phyloP scores from a whole-genome alignment of 192 early-diverging fungal genomes.

The Coemansia sp. region DNA sequence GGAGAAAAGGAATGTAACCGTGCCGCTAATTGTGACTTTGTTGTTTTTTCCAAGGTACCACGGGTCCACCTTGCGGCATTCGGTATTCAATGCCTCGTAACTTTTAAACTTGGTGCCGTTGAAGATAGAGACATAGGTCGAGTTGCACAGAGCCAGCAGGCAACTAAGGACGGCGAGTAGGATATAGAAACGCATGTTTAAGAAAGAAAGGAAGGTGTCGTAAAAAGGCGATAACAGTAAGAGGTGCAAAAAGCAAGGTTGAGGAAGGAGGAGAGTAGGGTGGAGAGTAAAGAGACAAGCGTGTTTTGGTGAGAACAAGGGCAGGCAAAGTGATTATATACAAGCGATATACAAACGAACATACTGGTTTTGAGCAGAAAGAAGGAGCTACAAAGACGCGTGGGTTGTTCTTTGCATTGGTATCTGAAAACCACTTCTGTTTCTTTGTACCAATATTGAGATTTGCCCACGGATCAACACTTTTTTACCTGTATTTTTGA shows the following conservation, averaged over 20 bases:
- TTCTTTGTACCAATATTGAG: not conserved
- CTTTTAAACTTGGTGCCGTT: not conserved
- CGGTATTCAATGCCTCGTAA: not conserved
- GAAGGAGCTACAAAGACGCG: not conserved
- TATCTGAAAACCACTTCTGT: not conserved
- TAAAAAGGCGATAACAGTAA: not conserved
- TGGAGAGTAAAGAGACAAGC: too few relatives aligned
- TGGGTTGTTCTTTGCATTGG: not conserved
- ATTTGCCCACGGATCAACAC: not conserved
- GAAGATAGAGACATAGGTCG: not conserved
- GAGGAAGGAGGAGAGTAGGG: not conserved
- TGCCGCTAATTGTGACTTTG: not conserved
- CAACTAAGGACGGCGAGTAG: slow-evolving; percentile 3
- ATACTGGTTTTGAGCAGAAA: not conserved
- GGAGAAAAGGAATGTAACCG: not conserved
- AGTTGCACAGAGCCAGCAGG: slow-evolving; percentile 10
- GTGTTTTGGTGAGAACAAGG: not conserved
- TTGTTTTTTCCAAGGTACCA: not conserved
- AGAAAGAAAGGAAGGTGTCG: not conserved
- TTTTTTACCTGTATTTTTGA: not conserved
- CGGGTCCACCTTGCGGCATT: not conserved
- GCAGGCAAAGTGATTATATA: not conserved
- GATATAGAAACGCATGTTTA: slow-evolving; percentile 2
- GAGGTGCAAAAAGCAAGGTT: too few relatives aligned
- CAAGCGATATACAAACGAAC: not conserved